These are phyloP conservation scores for Mariannaea sp. DNA, from an alignment of 2,329 filamentous ascomycete species.

Conservation along the genomic window DNA sequence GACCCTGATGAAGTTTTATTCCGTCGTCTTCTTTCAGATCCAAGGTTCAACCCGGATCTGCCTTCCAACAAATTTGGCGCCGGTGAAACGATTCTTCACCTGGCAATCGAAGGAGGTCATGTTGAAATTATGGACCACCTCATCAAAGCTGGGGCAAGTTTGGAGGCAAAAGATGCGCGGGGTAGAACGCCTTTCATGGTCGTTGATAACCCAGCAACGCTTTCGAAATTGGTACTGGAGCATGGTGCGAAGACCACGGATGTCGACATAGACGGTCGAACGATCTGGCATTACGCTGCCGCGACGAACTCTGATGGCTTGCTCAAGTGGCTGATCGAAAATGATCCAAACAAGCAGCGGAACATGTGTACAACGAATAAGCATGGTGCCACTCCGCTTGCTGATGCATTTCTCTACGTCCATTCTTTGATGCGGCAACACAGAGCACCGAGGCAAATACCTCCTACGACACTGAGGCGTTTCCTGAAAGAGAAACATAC, in stretches of 20 bases:
- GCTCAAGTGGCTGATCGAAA: constrained; percentile 38
- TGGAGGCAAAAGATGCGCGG: constrained; percentile 35
- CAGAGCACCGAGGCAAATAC: neutral
- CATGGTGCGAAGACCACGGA: constrained; percentile 38
- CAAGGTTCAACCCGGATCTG: constrained; percentile 40
- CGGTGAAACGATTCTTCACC: constrained; percentile 40
- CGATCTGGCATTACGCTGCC: constrained; percentile 46
- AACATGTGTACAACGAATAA: constrained; percentile 36
- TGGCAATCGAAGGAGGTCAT: constrained; percentile 36
- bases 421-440: neutral
- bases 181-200: constrained; percentile 46
- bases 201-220: constrained; percentile 33
- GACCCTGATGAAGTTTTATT: constrained; percentile 33
- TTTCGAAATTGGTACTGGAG: constrained; percentile 36
- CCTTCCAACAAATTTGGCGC: constrained; percentile 13
- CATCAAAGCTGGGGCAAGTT: constrained; percentile 34
- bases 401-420: constrained; percentile 38
- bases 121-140: constrained; percentile 38
- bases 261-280: constrained; percentile 40
- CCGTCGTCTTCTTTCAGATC: constrained; percentile 37
- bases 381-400: constrained; percentile 39
- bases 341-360: constrained; percentile 37
- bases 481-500: constrained; percentile 25
- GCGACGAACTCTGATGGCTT: constrained; percentile 40
- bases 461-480: constrained; percentile 20